Evolutionary conservation across 2,329 filamentous ascomycete species (phyloP).

Genomic region (Alternaria hordeiaustralica): DNA sequence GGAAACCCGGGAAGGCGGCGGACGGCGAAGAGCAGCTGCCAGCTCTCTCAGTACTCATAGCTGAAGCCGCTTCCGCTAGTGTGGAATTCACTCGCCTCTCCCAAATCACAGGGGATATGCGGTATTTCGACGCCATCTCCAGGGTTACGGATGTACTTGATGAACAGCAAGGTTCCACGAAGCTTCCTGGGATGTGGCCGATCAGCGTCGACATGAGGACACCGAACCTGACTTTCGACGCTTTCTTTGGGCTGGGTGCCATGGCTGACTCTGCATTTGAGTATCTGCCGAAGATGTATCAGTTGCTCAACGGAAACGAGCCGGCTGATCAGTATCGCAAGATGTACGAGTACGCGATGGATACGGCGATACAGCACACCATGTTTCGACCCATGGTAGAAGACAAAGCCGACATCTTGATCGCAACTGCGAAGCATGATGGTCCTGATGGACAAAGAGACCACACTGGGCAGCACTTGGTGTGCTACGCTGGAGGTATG

Average conservation of each 20-base stretch:
- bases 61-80: conserved; percentile 54
- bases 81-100: conserved; percentile 57
- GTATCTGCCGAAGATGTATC: conserved; percentile 55
- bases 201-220: conserved; percentile 50
- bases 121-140: conserved; percentile 55
- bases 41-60: conserved; percentile 49
- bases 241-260: conserved; percentile 38
- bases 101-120: conserved; percentile 52
- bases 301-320: conserved; percentile 53
- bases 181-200: conserved; percentile 57
- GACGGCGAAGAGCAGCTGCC: conserved; percentile 46
- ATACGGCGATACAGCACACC: conserved; percentile 52
- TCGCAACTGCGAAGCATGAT: conserved; percentile 48
- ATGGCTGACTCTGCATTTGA: conserved; percentile 47
- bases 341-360: conserved; percentile 62
- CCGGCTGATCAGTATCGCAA: conserved; percentile 58
- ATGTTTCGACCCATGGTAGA: conserved; percentile 59
- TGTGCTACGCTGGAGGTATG: conserved; percentile 68
- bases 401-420: conserved; percentile 54
- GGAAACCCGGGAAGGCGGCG: conserved; percentile 49
- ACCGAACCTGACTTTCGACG: conserved; percentile 50
- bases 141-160: conserved; percentile 51
- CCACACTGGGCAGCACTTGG: conserved; percentile 61
- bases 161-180: conserved; percentile 49
- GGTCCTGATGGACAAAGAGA: conserved; percentile 44